phyloP scores from a whole-genome alignment of 2,329 filamentous ascomycete genomes.

The Ophiostoma sp. region DNA sequence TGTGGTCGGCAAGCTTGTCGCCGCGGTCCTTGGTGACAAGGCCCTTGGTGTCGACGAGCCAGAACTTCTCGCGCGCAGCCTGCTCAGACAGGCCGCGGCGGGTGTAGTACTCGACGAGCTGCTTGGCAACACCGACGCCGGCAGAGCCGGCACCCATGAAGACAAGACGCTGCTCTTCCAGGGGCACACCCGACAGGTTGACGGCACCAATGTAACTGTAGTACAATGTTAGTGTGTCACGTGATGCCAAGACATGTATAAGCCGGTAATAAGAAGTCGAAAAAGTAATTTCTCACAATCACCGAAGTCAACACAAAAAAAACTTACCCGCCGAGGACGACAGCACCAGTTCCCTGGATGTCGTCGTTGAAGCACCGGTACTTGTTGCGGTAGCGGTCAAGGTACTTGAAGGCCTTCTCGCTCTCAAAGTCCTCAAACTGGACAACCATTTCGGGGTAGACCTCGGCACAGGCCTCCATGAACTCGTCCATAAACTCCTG shows the following conservation, averaged over 20 bases:
- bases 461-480: constrained; percentile 82
- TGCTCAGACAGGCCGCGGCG: constrained; percentile 84
- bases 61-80: constrained; percentile 86
- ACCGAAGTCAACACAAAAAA: background rate
- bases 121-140: constrained; percentile 94
- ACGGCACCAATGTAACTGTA: constrained; percentile 62
- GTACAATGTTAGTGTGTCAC: constrained; percentile 32
- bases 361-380: constrained; percentile 99
- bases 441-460: constrained; percentile 63
- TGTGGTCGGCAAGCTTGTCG: constrained; percentile 88
- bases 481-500: constrained; percentile 94
- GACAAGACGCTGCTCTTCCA: constrained; percentile 87
- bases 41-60: constrained; percentile 94
- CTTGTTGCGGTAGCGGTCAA: constrained; percentile 79
- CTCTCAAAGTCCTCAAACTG: constrained; percentile 99
- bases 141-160: constrained; percentile 96
- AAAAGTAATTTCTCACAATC: background rate
- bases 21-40: constrained; percentile 90
- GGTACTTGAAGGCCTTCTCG: constrained; percentile 80
- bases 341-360: constrained; percentile 93
- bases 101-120: constrained; percentile 95
- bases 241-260: constrained; percentile 25
- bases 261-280: constrained; percentile 12
- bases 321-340: constrained; percentile 75
- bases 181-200: constrained; percentile 75